Base-by-base conservation (phyloP, 2,329 filamentous ascomycete genomes). In the Aspergillus eucalypticola region DNA sequence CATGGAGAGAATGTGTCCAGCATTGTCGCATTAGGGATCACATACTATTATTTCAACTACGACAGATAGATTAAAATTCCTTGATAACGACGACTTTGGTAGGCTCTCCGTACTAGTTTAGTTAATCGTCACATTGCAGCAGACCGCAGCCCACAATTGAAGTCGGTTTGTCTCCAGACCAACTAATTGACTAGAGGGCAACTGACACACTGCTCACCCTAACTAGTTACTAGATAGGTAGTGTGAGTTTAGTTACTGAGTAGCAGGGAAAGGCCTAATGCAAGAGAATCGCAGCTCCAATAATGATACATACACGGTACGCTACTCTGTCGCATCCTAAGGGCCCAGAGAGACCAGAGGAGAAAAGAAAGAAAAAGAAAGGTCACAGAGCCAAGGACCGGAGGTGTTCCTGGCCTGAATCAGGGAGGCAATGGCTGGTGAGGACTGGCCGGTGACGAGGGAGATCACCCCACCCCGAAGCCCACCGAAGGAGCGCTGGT, bases 371-470 rank as follows among this genome's bases (percentile, higher is more conserved):
- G 27, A 46, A 58, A 27, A 55, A 60, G 55, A 63, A 63, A 54
- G 49, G 48, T 59, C 48, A 35, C 53, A 42, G 57, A 51, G 63
- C 65, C 64, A 66, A 68, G 66, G 58, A 59, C 60, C 66, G 62
- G 60, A 68, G 65, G 64, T 68, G 66, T 68, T 67, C 66, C 64
- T 66, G 66, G 60, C 57, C 59, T 62, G 62, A 64, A 63, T 57
- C 62, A 62, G 64, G 61, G 60, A 63, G 66, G 55, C 53, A 65
- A 63, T 64, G 64, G 62, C 62, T 66, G 65, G 65, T 60, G 57
- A 65, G 60, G 62, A 67, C 62, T 67, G 64, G 66, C 59, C 58
- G 65, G 61, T 56, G 54, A 58, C 41, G 56, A 59, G 58, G 65
- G 66, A 69, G 67, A 69, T 69, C 67, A 60, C 67, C 60, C 67